phyloP scores from a whole-genome alignment of 352 stramenopile genomes.

The Stephanocyclus meneghinianus region DNA sequence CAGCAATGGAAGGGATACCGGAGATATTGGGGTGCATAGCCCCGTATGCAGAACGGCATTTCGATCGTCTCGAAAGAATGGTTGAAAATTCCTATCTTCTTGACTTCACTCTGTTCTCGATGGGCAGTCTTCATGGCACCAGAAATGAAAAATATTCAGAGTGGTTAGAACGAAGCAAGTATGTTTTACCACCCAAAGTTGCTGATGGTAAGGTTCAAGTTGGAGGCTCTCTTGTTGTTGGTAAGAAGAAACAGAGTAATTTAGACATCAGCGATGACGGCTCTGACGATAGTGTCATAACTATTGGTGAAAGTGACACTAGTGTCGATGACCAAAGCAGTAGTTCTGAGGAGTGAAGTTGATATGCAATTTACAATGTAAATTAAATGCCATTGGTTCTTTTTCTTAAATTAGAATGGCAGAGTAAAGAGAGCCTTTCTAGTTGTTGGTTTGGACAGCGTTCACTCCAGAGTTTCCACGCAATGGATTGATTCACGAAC shows the following conservation, averaged over 20 bases:
- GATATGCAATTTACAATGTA: background rate
- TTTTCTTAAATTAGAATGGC: slow-evolving; percentile 18
- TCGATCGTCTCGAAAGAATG: slow-evolving; percentile 94
- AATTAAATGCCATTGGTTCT: background rate
- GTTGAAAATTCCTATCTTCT: slow-evolving; percentile 95
- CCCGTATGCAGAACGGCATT: slow-evolving; percentile 96
- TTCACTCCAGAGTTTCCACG: slow-evolving; percentile 36
- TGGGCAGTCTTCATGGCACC: slow-evolving; percentile 57
- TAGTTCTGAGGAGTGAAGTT: background rate
- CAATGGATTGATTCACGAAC: slow-evolving; percentile 11
- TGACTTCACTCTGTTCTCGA: slow-evolving; percentile 85
- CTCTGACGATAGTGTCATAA: slow-evolving; percentile 66
- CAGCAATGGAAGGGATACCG: slow-evolving; percentile 60
- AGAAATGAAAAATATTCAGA: slow-evolving; percentile 50
- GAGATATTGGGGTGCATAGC: slow-evolving; percentile 91
- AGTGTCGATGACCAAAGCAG: slow-evolving; percentile 42
- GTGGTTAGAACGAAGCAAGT: slow-evolving; percentile 67
- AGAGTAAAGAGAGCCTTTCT: slow-evolving; percentile 41
- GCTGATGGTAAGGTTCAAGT: slow-evolving; percentile 76
- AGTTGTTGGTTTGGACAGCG: slow-evolving; percentile 35
- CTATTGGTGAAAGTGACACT: slow-evolving; percentile 71
- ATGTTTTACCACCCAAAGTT: slow-evolving; percentile 67
- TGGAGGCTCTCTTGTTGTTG: slow-evolving; percentile 65
- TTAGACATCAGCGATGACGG: slow-evolving; percentile 29
- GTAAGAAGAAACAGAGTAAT: slow-evolving; percentile 25